Base-by-base conservation (phyloP, 441 rosid species). In the Mallotus repandus region DNA sequence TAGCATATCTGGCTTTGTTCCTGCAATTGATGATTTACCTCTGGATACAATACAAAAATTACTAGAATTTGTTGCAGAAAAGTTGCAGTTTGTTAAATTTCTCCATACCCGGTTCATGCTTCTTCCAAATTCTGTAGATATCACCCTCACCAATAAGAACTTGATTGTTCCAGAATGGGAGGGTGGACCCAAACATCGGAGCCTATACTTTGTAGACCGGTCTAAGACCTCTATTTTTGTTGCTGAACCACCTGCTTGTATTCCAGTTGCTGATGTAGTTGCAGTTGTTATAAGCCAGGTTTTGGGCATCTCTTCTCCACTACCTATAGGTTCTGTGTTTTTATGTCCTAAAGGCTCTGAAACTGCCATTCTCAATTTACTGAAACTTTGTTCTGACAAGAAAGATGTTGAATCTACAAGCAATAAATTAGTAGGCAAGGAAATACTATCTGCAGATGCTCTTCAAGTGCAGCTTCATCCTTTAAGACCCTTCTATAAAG, bases 391-490 rank as follows among this genome's bases (percentile, higher is more conserved):
- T 84, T 81, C 89, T 53, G 85, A 83, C 78, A 86, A 79, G 81
- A 84, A 84, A 79, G 91, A 84, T 65, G 77, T 66, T 78, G 86
- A 82, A 59, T 73, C 85, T 74, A 68, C 83, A 60, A 76, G 80
- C 69, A 79, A 76, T 75, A 85, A 84, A 75, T 76, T 82, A 76
- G 63, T 91, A 59, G 99, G 99, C 48, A 88, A 84, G 80, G 97
- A 93, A 76, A 87, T 93, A 81, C 77, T 84, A 76, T 87, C 99
- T 66, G 89, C 86, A 80, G 98, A 93, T 84, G 97, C 97, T 74
- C 82, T 83, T 77, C 97, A 87, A 59, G 96, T 91, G 78, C 99
- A 96, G 64, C 88, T 96, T 77, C 98, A 91, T 74, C 99, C 99
- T 1, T 75, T 90, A 84, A 89, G 99, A 78, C 99, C 97, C 60